Percentiles rank a stretch among this genome's conserved stretches.
phyloP scores from a whole-genome alignment of 1,284 basidiomycete species.

The Cutaneotrichosporon cavernicola region DNA sequence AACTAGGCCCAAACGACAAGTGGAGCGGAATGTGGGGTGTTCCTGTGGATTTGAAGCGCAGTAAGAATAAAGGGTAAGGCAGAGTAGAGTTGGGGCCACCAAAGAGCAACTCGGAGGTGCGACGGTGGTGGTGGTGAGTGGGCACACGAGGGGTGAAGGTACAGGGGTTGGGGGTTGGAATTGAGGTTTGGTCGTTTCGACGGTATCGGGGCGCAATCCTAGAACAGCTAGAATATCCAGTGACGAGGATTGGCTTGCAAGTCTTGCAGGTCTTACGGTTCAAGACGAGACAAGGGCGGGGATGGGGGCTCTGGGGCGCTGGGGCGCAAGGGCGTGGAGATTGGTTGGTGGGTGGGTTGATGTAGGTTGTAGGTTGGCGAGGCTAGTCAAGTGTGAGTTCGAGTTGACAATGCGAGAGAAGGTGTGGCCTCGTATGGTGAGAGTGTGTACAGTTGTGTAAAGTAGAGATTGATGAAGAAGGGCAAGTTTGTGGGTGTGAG shows the following conservation, averaged over 20 bases:
- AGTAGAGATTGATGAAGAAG: too few relatives aligned
- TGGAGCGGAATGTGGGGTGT: slow-evolving; percentile 1
- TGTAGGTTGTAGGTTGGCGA: background rate
- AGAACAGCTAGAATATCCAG: background rate
- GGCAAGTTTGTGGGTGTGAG: background rate
- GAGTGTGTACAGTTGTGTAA: background rate
- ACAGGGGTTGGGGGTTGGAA: background rate
- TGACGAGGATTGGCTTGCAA: background rate
- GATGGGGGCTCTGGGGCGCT: background rate
- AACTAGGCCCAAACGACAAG: background rate
- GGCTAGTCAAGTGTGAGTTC: background rate
- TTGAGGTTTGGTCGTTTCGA: background rate
- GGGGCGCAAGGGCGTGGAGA: background rate
- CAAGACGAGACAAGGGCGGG: background rate
- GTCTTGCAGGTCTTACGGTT: background rate
- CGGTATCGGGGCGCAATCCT: background rate
- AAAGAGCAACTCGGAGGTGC: background rate
- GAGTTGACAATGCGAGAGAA: background rate
- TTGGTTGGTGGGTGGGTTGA: background rate
- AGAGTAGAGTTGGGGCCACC: background rate
- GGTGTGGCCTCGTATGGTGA: background rate
- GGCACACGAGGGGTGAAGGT: background rate
- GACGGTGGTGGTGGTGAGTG: background rate
- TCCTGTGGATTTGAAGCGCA: background rate
- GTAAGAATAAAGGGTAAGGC: background rate